Conservation (phyloP, 495 filamentous ascomycete genomes). For the Thermochaetoides thermophila region DNA sequence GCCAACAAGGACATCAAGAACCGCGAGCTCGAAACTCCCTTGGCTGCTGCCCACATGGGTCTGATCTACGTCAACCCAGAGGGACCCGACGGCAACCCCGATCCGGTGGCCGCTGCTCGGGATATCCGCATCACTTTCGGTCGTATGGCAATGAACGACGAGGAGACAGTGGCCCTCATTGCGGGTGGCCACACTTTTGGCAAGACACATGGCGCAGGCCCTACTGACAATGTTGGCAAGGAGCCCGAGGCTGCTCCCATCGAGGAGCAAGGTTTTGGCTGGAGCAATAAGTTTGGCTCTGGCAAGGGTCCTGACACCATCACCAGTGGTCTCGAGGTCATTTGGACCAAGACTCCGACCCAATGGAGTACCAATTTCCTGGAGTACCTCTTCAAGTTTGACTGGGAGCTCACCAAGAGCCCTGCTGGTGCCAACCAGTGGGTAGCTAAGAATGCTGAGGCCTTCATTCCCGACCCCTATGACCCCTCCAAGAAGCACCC, state of each 20-base stretch:
- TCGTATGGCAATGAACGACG: conserved; percentile 68
- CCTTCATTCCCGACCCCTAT: conserved; percentile 50
- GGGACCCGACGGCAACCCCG: conserved; percentile 53
- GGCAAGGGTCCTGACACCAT: conserved; percentile 53
- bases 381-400: conserved; percentile 58
- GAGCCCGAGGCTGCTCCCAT: conserved; percentile 50
- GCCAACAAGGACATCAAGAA: conserved; percentile 38
- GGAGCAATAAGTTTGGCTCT: conserved; percentile 40
- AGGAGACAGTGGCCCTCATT: conserved; percentile 61
- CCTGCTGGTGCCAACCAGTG: conserved; percentile 62
- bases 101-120: conserved; percentile 47
- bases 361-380: conserved; percentile 55
- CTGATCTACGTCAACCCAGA: conserved; percentile 68
- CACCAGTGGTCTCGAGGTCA: conserved; percentile 60
- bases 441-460: conserved; percentile 50
- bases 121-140: conserved; percentile 59
- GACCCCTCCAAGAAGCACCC: conserved; percentile 49
- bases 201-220: conserved; percentile 57
- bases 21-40: conserved; percentile 46
- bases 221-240: conserved; percentile 39
- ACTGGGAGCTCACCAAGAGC: conserved; percentile 63
- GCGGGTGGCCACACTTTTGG: conserved; percentile 63
- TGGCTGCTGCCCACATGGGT: conserved; percentile 55
- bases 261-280: conserved; percentile 52
- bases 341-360: conserved; percentile 54